These are phyloP conservation scores for Brassica juncea DNA, from an alignment of 345 rosid genomes.

Conservation along the genomic window DNA sequence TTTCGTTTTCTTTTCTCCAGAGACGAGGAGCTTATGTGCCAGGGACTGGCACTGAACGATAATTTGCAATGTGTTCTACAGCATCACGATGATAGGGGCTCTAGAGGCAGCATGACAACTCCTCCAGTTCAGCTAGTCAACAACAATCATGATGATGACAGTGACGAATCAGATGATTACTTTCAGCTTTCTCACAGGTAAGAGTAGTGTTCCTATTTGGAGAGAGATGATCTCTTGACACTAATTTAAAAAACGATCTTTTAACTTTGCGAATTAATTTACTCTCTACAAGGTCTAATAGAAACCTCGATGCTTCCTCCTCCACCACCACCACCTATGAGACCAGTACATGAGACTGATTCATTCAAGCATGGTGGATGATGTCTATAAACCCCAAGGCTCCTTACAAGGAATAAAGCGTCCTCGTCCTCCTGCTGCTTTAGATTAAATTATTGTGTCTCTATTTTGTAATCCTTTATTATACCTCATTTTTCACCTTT, in stretches of 20 bases:
- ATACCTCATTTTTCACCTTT: neutral
- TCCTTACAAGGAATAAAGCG: neutral
- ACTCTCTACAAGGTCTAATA: slow-evolving; percentile 57
- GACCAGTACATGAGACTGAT: slow-evolving; percentile 18
- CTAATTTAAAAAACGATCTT: neutral
- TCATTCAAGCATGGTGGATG: slow-evolving; percentile 42
- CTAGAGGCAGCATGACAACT: slow-evolving; percentile 44
- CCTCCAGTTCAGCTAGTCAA: slow-evolving; percentile 51
- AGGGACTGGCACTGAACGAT: slow-evolving; percentile 86
- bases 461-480: neutral
- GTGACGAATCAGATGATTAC: slow-evolving; percentile 83
- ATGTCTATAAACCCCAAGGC: neutral
- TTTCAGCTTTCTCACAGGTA: slow-evolving; percentile 83
- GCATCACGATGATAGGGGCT: slow-evolving; percentile 65
- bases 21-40: slow-evolving; percentile 77
- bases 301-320: slow-evolving; percentile 73
- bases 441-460: neutral
- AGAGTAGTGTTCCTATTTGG: slow-evolving; percentile 18
- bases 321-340: slow-evolving; percentile 51
- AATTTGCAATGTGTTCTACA: slow-evolving; percentile 76
- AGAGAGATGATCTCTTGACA: slow-evolving; percentile 9
- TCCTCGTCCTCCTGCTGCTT: neutral
- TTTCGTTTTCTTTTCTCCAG: slow-evolving; percentile 43
- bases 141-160: slow-evolving; percentile 51
- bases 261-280: slow-evolving; percentile 18